phyloP scores from a whole-genome alignment of 371 early-diverging fungal genomes.

The Mucor ambiguus region DNA sequence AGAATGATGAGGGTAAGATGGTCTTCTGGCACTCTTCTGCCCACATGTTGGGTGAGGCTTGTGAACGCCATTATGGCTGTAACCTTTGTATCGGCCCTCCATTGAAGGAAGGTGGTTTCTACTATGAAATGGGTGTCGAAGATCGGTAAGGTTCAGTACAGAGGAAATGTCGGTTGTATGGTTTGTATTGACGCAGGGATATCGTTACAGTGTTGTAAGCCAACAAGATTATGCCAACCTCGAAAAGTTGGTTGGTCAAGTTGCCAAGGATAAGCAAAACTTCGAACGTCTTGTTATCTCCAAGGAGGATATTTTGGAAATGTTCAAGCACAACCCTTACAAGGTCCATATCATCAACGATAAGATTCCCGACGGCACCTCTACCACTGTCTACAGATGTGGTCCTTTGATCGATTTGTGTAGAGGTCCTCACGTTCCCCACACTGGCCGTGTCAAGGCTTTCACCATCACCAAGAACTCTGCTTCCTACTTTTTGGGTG shows the following conservation, averaged over 20 bases:
- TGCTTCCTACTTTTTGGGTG: constrained; percentile 98
- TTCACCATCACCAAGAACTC: constrained; percentile 97
- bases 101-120: constrained; percentile 99
- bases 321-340: constrained; percentile 98
- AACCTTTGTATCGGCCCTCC: constrained; percentile 99
- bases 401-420: constrained; percentile 99
- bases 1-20: constrained; percentile 89
- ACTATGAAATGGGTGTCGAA: constrained; percentile 95
- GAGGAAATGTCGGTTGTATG: neutral
- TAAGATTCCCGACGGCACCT: constrained; percentile 94
- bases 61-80: constrained; percentile 95
- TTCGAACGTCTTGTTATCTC: constrained; percentile 91
- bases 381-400: constrained; percentile 98
- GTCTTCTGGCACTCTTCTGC: constrained; percentile 99
- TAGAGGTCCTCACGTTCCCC: constrained; percentile 97
- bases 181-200: neutral
- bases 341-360: constrained; percentile 92
- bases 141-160: constrained; percentile 52
- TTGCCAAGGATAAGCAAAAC: constrained; percentile 95
- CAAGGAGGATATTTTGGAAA: constrained; percentile 94
- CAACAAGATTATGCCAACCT: constrained; percentile 87
- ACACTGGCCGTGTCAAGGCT: constrained; percentile 95
- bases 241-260: constrained; percentile 83
- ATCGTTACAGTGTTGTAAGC: constrained; percentile 61
- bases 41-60: constrained; percentile 98